These are phyloP conservation scores for Fusarium bulbicola DNA, from an alignment of 2,329 filamentous ascomycete species.

Conservation along the genomic window DNA sequence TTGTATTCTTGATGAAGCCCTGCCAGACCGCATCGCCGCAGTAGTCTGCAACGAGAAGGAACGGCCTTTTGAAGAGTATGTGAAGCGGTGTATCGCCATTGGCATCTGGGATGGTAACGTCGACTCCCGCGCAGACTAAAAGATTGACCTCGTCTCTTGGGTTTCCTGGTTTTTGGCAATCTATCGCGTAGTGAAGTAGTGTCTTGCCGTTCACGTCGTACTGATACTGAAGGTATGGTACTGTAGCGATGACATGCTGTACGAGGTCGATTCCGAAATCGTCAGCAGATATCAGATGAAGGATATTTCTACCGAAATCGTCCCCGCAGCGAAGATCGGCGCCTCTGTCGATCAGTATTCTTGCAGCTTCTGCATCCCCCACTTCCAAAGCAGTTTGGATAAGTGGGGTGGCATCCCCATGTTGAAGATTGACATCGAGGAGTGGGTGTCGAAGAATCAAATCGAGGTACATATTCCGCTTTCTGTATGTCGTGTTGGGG, in stretches of 20 bases:
- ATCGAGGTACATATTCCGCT: not conserved
- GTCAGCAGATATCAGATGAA: not conserved
- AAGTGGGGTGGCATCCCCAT: fast-evolving
- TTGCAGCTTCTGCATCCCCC: fast-evolving
- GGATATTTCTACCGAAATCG: not conserved
- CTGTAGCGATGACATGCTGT: not conserved
- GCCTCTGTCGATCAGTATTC: not conserved
- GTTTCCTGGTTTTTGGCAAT: not conserved
- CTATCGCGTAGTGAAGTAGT: not conserved
- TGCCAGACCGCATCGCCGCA: not conserved
- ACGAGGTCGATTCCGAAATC: not conserved
- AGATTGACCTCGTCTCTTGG: fast-evolving
- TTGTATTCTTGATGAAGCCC: not conserved
- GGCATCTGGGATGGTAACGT: not conserved
- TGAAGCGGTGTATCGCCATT: not conserved
- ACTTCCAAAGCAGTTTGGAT: not conserved
- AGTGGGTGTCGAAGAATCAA: not conserved
- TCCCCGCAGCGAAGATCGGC: not conserved
- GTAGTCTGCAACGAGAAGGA: not conserved
- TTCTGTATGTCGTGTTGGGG: fast-evolving
- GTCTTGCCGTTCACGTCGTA: not conserved
- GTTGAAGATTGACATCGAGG: not conserved
- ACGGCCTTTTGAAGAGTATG: fast-evolving
- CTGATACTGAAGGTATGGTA: not conserved
- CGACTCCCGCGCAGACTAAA: fast-evolving